phyloP scores from a whole-genome alignment of 192 early-diverging fungal species.

The Mortierella hygrophila region DNA sequence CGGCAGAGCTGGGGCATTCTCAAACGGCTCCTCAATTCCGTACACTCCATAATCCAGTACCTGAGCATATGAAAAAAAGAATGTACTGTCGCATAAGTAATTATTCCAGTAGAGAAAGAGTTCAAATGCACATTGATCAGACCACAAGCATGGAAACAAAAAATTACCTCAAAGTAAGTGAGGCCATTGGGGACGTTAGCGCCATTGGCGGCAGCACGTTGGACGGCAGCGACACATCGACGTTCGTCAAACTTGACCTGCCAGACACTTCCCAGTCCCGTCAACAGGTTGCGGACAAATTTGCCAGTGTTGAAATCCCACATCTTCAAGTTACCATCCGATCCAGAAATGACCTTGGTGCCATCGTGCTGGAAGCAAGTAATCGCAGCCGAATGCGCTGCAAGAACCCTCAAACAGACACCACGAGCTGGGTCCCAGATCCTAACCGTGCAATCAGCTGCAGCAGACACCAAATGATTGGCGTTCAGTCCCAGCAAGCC shows the following conservation, averaged over 20 bases:
- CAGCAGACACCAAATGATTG: constrained; percentile 91
- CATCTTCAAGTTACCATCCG: constrained; percentile 93
- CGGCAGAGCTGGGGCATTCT: constrained; percentile 43
- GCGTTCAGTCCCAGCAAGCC: constrained; percentile 91
- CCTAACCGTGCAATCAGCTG: constrained; percentile 93
- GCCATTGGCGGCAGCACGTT: constrained; percentile 54
- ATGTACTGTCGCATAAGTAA: neutral
- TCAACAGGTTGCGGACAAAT: constrained; percentile 86
- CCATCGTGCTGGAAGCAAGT: constrained; percentile 99
- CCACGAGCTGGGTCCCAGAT: constrained; percentile 88
- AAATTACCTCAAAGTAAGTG: constrained; percentile 83
- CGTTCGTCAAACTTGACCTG: constrained; percentile 92
- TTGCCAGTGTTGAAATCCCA: constrained; percentile 95
- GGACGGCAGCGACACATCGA: constrained; percentile 84
- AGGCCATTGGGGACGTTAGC: constrained; percentile 54
- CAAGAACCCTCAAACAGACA: constrained; percentile 73
- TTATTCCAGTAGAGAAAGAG: neutral
- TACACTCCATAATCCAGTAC: constrained; percentile 79
- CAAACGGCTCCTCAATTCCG: constrained; percentile 65
- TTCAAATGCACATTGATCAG: too few species aligned
- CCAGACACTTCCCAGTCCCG: constrained; percentile 91
- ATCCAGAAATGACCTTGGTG: constrained; percentile 93
- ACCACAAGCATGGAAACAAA: neutral
- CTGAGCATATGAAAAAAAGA: constrained; percentile 9
- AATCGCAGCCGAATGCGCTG: constrained; percentile 90